phyloP scores from a whole-genome alignment of 129 eudicot genomes.

The Escallonia rubra region DNA sequence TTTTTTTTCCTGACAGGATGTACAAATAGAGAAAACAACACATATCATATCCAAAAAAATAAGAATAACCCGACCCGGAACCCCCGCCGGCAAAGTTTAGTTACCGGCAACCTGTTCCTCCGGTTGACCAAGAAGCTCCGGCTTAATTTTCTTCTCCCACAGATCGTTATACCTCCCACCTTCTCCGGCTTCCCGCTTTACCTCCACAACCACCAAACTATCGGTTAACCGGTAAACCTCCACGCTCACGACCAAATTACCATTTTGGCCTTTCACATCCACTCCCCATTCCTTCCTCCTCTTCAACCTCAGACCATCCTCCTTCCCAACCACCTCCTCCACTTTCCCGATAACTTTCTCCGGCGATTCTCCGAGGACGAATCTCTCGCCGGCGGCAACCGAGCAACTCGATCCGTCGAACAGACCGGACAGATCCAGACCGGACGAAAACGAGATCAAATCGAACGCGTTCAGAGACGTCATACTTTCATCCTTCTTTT shows the following conservation, averaged over 20 bases:
- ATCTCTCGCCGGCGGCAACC: slow-evolving; percentile 9
- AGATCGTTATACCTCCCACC: background rate
- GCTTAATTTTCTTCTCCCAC: slow-evolving; percentile 37
- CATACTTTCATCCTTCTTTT: slow-evolving; percentile 14
- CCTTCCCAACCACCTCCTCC: slow-evolving; percentile 23
- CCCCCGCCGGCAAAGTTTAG: background rate
- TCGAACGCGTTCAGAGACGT: slow-evolving; percentile 61
- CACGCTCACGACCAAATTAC: slow-evolving; percentile 14
- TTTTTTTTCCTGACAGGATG: no score
- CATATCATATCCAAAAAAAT: background rate
- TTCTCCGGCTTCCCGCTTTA: slow-evolving; percentile 24
- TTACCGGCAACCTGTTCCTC: slow-evolving; percentile 10
- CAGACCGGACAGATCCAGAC: slow-evolving; percentile 53
- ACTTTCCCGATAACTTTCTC: slow-evolving; percentile 25
- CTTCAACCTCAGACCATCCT: slow-evolving; percentile 11
- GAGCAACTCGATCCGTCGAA: slow-evolving; percentile 13
- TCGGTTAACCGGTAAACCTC: slow-evolving; percentile 37
- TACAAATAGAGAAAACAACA: background rate
- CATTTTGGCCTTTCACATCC: slow-evolving; percentile 34
- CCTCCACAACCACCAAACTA: slow-evolving; percentile 32
- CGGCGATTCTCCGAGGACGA: slow-evolving; percentile 21
- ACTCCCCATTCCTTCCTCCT: slow-evolving; percentile 19
- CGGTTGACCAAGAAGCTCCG: slow-evolving; percentile 13
- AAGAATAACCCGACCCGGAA: no score
- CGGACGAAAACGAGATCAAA: slow-evolving; percentile 59